Evolutionary conservation across 2,329 filamentous ascomycete genomes (phyloP), one percentile per base, ranked within the genome.

Genomic region (Fusarium sp.): DNA sequence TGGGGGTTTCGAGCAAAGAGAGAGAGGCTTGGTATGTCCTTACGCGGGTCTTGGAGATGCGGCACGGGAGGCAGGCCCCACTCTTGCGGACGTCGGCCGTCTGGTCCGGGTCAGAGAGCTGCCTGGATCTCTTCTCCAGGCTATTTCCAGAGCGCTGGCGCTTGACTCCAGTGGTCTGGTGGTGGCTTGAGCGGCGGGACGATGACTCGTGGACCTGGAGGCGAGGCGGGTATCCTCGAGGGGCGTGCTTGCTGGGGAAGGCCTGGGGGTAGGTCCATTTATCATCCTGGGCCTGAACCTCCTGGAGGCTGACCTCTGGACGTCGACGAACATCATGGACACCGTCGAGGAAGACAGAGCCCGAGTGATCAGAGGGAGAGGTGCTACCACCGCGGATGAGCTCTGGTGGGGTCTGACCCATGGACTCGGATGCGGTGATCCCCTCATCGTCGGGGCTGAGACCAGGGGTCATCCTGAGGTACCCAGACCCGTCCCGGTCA

Each of bases 21-120:
- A 59, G 55, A 65, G 58, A 44, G 28, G 28, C 50, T 65, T 57
- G 18, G 48, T 62, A 37, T 64, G 75, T 73, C 76, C 83, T 81
- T 81, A 86, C 85, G 71, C 78, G 77, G 71, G 82, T 81, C 78
- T 85, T 87, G 69, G 80, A 81, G 65, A 83, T 79, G 69, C 81
- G 84, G 75, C 85, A 87, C 60, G 81, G 82, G 57, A 83, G 78
- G 70, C 85, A 87, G 36, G 85, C 84, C 62, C 82, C 82, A 71
- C 78, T 79, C 73, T 84, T 83, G 68, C 85, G 84, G 57, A 87
- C 84, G 58, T 82, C 80, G 55, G 83, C 84, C 44, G 85, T 86
- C 76, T 85, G 81, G 64, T 82, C 79, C 43, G 79, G 81, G 67
- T 82, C 78, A 59, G 74, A 74, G 28, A 83, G 75, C 58, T 82